Base-by-base conservation (phyloP, 2,329 filamentous ascomycete genomes). In the Hymenoscyphus albidus region DNA sequence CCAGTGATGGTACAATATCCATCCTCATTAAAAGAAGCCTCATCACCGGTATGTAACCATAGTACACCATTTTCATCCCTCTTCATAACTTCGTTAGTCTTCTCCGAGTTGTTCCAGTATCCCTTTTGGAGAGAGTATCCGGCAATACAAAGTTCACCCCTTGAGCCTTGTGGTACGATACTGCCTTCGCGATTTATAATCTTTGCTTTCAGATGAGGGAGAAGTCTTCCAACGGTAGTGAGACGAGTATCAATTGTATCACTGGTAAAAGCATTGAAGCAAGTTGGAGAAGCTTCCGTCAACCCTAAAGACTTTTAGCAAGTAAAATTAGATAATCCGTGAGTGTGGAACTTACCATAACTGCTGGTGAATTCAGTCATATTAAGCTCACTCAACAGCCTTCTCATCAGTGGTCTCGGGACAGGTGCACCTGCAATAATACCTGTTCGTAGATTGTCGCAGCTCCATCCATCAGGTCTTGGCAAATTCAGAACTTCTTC, bases 401-500 rank as follows among this genome's bases (percentile, higher is more conserved):
- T 83, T 39, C 80, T 79, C 83, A 88, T 90, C 56, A 89, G 76
- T 66, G 87, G 83, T 0, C 83, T 79, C 0, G 88, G 87, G 7
- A 91, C 83, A 27, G 82, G 83, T 27, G 82, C 85, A 1, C 88
- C 88, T 0, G 88, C 87, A 31, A 85, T 87, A 63, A 91, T 89
- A 2, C 88, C 88, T 0, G 87, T 90, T 35, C 88, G 80, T 1
- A 91, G 77, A 5, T 74, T 76, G 73, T 76, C 64, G 55, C 59
- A 66, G 13, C 38, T 58, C 31, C 59, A 61, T 60, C 22, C 56
- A 38, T 63, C 54, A 58, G 31, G 39, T 59, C 51, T 75, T 2
- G 89, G 77, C 1, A 89, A 80, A 63, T 87, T 83, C 13, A 90
- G 79, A 67, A 88, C 84, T 10, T 65, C 88, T 83, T 22, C 88